Evolutionary conservation across 257 asterid genomes (phyloP).

Genomic region (Rhazya stricta): DNA sequence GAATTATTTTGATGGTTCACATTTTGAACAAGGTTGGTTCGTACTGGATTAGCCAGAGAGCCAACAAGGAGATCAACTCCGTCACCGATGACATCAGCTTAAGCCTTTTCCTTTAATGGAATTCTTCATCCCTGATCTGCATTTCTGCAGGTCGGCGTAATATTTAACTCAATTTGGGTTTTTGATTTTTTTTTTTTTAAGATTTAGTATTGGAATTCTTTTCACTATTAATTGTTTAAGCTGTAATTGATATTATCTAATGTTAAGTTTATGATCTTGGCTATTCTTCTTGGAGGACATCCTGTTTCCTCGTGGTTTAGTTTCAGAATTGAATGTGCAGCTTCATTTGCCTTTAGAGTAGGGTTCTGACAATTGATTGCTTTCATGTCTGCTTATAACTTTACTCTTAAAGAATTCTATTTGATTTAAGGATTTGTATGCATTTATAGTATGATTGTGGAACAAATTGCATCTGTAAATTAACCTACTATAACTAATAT

Average conservation of each 20-base stretch:
- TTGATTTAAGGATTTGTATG: background rate
- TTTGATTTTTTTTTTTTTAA: background rate
- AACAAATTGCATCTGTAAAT: too few species aligned
- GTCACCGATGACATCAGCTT: conserved; percentile 80
- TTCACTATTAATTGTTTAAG: too few species aligned
- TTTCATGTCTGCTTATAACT: background rate
- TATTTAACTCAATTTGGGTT: background rate
- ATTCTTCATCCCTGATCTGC: background rate
- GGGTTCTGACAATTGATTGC: background rate
- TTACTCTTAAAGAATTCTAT: background rate
- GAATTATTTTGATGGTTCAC: conserved; percentile 53
- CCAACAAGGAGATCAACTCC: conserved; percentile 56
- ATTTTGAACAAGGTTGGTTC: conserved; percentile 74
- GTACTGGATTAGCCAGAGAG: conserved; percentile 69
- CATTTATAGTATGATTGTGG: background rate
- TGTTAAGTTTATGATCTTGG: too few species aligned
- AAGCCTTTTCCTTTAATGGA: conserved; percentile 10
- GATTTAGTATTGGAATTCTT: background rate
- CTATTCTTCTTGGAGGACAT: background rate
- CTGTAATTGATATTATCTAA: too few species aligned
- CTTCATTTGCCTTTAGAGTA: background rate
- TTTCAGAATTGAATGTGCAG: too few species aligned
- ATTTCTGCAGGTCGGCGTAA: background rate
- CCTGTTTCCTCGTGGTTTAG: background rate
- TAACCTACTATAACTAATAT: background rate